Evolutionary conservation across 78 protist genomes (phyloP).

Genomic region (Paulinella micropora): DNA sequence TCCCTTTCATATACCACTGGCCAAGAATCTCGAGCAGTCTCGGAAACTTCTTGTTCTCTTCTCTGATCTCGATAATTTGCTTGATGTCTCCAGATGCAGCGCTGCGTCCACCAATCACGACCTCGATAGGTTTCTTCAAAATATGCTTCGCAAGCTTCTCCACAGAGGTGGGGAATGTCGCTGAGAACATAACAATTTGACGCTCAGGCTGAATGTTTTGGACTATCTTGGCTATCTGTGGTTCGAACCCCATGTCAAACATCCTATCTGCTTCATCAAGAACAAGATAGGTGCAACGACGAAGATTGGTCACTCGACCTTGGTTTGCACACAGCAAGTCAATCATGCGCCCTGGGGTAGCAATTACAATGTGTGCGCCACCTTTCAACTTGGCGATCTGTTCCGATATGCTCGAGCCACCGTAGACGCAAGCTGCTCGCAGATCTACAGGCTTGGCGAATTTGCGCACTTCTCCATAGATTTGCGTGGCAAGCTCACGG

Average conservation of each 20-base stretch:
- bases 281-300: slow-evolving; percentile 74
- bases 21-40: slow-evolving; percentile 18
- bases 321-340: slow-evolving; percentile 76
- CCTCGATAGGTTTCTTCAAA: slow-evolving; percentile 64
- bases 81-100: slow-evolving; percentile 51
- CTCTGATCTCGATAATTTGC: slow-evolving; percentile 71
- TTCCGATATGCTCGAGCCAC: slow-evolving; percentile 74
- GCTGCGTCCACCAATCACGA: slow-evolving; percentile 73
- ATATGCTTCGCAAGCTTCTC: slow-evolving; percentile 37
- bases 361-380: slow-evolving; percentile 83
- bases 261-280: slow-evolving; percentile 98
- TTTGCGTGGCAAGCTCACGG: slow-evolving; percentile 88
- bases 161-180: slow-evolving; percentile 77
- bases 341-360: slow-evolving; percentile 98
- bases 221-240: slow-evolving; percentile 67
- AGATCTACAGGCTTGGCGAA: slow-evolving; percentile 45
- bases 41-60: background rate
- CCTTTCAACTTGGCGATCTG: slow-evolving; percentile 79
- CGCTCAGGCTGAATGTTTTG: slow-evolving; percentile 66
- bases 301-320: slow-evolving; percentile 72
- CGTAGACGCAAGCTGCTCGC: slow-evolving; percentile 63
- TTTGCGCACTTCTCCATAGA: slow-evolving; percentile 49
- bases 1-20: slow-evolving; percentile 13
- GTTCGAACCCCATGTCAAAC: slow-evolving; percentile 91
- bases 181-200: slow-evolving; percentile 81